phyloP scores from a whole-genome alignment of 1,284 basidiomycete species.

The Rhodotorula mucilaginosa region DNA sequence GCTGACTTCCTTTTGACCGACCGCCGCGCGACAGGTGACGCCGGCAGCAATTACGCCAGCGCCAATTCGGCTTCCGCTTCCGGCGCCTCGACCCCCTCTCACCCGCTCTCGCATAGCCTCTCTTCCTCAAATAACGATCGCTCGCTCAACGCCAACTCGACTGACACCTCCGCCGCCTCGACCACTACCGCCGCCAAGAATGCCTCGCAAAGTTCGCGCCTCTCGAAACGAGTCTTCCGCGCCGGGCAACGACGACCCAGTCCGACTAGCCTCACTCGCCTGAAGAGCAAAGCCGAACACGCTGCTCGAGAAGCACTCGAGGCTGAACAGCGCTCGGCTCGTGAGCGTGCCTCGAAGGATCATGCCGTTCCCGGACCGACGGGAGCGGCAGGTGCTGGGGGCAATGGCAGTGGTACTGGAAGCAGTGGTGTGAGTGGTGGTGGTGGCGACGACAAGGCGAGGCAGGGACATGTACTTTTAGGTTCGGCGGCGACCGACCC shows the following conservation, averaged over 20 bases:
- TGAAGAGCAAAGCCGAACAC: constrained; percentile 27
- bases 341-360: not conserved
- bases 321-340: constrained; percentile 9
- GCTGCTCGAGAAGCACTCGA: constrained; percentile 23
- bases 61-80: constrained; percentile 10
- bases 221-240: constrained; percentile 38
- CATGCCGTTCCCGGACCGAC: not conserved
- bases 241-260: constrained; percentile 43
- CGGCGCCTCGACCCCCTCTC: constrained; percentile 19
- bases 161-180: constrained; percentile 1
- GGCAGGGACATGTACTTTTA: not conserved
- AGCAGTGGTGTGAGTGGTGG: not conserved
- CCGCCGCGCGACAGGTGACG: constrained; percentile 2
- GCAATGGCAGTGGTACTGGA: not conserved
- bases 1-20: constrained; percentile 2
- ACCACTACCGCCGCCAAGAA: constrained; percentile 14
- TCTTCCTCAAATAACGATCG: not conserved
- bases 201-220: constrained; percentile 9
- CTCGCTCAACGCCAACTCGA: constrained; percentile 6
- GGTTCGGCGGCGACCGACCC: constrained; percentile 18
- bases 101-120: constrained; percentile 5
- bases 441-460: constrained; percentile 2
- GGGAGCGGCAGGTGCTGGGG: not conserved
- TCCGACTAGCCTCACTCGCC: constrained; percentile 37
- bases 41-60: constrained; percentile 1